These are phyloP conservation scores for Bipolaris oryzae DNA, from an alignment of 2,329 filamentous ascomycete genomes.

Conservation along the genomic window DNA sequence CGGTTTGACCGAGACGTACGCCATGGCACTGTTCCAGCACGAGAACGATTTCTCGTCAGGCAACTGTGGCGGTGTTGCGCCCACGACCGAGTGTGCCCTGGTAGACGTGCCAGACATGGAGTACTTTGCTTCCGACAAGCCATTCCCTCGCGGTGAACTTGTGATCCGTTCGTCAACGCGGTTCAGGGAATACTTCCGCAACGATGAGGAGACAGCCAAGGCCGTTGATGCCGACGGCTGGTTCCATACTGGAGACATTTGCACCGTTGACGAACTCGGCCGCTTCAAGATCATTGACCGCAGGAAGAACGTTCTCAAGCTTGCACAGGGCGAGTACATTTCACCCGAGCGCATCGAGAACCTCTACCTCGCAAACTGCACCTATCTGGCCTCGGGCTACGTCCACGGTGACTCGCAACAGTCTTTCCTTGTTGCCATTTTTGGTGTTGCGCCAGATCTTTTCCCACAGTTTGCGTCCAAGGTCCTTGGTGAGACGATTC, in stretches of 20 bases:
- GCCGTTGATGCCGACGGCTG: constrained; percentile 85
- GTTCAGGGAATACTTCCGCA: constrained; percentile 89
- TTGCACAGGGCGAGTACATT: constrained; percentile 97
- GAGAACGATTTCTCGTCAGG: constrained; percentile 74
- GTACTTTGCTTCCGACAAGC: constrained; percentile 85
- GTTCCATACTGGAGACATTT: constrained; percentile 97
- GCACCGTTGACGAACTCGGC: constrained; percentile 80
- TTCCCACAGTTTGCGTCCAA: constrained; percentile 84
- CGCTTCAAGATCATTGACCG: constrained; percentile 94
- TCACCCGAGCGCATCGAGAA: constrained; percentile 97
- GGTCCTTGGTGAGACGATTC: constrained; percentile 71
- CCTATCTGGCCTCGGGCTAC: constrained; percentile 78
- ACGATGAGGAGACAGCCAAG: constrained; percentile 84
- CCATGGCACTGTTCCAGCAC: constrained; percentile 72
- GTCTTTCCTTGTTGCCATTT: constrained; percentile 81
- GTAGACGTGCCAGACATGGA: constrained; percentile 93
- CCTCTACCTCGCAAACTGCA: constrained; percentile 82
- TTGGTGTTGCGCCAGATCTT: constrained; percentile 82
- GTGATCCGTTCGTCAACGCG: constrained; percentile 79
- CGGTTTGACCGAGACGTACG: constrained; percentile 92
- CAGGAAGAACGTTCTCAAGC: constrained; percentile 98
- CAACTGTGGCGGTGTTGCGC: constrained; percentile 78
- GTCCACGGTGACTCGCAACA: constrained; percentile 90
- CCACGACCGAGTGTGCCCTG: constrained; percentile 75
- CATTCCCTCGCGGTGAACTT: constrained; percentile 87